Conservation (phyloP, 495 filamentous ascomycete species). For the Penicillium atrosanguineum region DNA sequence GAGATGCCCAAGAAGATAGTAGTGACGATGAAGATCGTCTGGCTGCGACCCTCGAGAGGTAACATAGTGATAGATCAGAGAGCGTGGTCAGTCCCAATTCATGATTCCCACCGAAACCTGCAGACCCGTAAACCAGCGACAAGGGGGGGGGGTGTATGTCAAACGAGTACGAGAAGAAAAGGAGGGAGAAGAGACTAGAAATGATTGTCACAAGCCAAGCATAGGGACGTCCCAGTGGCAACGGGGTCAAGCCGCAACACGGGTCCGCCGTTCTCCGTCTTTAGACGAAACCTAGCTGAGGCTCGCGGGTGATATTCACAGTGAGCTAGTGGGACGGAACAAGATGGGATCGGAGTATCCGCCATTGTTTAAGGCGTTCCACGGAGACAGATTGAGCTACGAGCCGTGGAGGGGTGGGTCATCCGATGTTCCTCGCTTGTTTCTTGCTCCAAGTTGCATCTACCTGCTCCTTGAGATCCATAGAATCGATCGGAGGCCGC, state of each 20-base stretch:
- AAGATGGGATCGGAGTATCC: no score
- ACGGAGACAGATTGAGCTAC: not conserved
- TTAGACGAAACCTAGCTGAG: conserved; percentile 1
- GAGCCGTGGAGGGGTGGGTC: conserved; percentile 1
- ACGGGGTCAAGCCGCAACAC: conserved; percentile 7
- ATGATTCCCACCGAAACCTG: conserved; percentile 9
- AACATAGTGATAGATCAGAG: conserved; percentile 26
- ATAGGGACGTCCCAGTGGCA: conserved; percentile 14
- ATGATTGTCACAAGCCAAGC: conserved; percentile 11
- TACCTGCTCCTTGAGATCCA: no score
- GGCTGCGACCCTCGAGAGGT: conserved; percentile 36
- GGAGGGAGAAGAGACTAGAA: conserved; percentile 2
- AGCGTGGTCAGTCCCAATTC: conserved; percentile 13
- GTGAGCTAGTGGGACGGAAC: not conserved
- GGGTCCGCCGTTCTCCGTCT: conserved; percentile 7
- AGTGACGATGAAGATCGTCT: conserved; percentile 39
- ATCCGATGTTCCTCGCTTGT: not conserved
- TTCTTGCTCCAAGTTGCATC: not conserved
- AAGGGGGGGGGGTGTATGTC: not conserved
- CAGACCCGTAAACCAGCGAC: not conserved
- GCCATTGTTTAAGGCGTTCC: no score
- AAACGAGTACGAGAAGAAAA: not conserved
- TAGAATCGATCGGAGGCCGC: not conserved
- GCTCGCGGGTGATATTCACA: not conserved
- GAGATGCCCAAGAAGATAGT: conserved; percentile 37